These are phyloP conservation scores for Rhynchosporium graminicola DNA, from an alignment of 2,329 filamentous ascomycete species.

Conservation along the genomic window DNA sequence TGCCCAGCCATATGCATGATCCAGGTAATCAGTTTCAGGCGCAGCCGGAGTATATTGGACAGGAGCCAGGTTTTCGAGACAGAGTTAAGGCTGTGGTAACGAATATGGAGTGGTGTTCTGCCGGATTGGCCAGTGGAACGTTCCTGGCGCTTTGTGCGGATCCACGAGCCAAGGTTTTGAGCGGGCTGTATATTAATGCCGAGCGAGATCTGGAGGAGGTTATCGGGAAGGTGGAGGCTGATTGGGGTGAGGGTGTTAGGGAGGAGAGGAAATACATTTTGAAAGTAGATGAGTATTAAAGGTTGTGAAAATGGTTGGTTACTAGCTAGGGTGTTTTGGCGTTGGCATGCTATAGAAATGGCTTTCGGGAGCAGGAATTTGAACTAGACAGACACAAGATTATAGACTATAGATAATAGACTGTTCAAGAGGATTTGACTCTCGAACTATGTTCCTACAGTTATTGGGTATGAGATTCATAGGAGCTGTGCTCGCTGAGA, in stretches of 20 bases:
- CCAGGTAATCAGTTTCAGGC: conserved; percentile 1
- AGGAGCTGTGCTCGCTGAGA: neutral
- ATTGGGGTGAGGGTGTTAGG: conserved; percentile 23
- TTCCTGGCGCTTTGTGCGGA: conserved; percentile 31
- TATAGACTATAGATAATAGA: neutral
- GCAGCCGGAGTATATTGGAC: conserved; percentile 21
- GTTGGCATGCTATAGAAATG: neutral
- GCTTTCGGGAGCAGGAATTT: neutral
- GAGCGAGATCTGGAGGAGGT: conserved; percentile 39
- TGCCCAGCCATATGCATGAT: conserved; percentile 27
- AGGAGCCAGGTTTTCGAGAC: conserved; percentile 21
- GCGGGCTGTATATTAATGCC: conserved; percentile 31
- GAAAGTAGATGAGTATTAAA: conserved; percentile 33
- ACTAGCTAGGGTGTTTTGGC: neutral
- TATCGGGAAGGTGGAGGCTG: conserved; percentile 23
- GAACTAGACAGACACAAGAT: neutral
- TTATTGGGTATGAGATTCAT: neutral
- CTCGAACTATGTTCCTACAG: neutral
- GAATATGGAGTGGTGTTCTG: conserved; percentile 24
- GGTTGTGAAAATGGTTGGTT: neutral
- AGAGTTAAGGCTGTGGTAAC: conserved; percentile 11
- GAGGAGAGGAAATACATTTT: conserved; percentile 28
- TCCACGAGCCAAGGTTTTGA: conserved; percentile 24
- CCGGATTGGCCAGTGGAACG: conserved; percentile 29
- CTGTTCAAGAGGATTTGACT: neutral